Evolutionary conservation across 768 basidiomycete species (phyloP).

Genomic region (Calocera cornea): DNA sequence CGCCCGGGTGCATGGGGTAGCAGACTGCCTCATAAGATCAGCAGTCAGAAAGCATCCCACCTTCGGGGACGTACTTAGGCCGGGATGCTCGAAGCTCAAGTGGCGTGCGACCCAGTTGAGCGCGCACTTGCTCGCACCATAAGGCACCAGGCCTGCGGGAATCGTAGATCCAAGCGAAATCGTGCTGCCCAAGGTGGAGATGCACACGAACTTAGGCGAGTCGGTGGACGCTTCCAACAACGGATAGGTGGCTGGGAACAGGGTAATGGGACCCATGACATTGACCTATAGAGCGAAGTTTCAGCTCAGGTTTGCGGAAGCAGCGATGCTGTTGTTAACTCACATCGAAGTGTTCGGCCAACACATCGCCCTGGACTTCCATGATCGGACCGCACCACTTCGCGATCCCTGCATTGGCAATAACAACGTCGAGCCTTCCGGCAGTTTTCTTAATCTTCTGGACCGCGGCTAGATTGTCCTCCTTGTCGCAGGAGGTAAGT

Average conservation of each 20-base stretch:
- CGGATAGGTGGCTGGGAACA: constrained; percentile 14
- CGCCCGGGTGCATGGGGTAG: neutral
- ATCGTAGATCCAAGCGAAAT: neutral
- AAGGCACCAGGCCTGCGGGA: neutral
- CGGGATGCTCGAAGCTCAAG: constrained; percentile 1
- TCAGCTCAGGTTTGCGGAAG: no score
- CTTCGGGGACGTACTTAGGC: neutral
- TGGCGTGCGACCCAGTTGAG: constrained; percentile 11
- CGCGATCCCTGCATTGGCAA: constrained; percentile 16
- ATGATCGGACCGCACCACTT: neutral
- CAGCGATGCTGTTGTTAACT: no score
- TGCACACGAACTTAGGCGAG: constrained; percentile 11
- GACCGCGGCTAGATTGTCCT: constrained; percentile 10
- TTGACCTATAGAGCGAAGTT: constrained; percentile 9
- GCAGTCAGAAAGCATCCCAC: no score
- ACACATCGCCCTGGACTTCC: neutral
- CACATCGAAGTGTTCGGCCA: constrained; percentile 3
- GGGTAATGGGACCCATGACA: constrained; percentile 12
- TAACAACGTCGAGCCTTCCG: constrained; percentile 15
- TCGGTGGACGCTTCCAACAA: constrained; percentile 10
- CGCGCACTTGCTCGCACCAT: constrained; percentile 14
- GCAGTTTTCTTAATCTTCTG: constrained; percentile 11
- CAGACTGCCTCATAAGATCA: no score
- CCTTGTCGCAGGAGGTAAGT: constrained; percentile 10
- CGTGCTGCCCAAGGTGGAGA: constrained; percentile 7